Percentiles rank a stretch among this genome's conserved stretches.
Conservation (phyloP, 139 green algal species). For the Edaphochlamys debaryana region DNA sequence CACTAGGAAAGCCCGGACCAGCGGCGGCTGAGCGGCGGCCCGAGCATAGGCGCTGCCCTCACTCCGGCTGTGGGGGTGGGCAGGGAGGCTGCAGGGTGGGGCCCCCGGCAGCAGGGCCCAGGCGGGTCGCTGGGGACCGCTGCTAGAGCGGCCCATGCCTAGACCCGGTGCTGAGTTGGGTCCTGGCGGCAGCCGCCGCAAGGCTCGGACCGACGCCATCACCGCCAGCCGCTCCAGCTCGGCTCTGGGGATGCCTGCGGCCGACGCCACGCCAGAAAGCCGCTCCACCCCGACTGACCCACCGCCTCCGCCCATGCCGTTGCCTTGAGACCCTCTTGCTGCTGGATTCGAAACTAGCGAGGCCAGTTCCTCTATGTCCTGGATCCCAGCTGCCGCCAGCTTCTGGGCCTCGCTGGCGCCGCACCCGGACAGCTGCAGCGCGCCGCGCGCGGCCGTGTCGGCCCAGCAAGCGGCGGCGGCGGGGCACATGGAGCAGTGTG, state of each 20-base stretch:
- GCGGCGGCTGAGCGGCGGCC: no score
- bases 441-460: background rate
- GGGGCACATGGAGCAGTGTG: background rate
- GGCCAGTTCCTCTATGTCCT: slow-evolving; percentile 22
- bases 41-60: background rate
- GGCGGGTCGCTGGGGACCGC: no score
- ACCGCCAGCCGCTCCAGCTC: slow-evolving; percentile 4
- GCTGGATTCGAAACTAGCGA: background rate
- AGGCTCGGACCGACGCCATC: background rate
- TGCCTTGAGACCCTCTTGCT: no score
- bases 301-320: no score
- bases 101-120: slow-evolving; percentile 31
- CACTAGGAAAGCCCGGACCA: slow-evolving; percentile 19
- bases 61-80: no score
- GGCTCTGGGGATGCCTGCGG: background rate
- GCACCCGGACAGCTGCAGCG: slow-evolving; percentile 12
- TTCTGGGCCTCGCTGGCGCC: background rate
- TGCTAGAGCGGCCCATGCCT: no score
- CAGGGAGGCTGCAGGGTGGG: background rate
- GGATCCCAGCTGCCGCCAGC: slow-evolving; percentile 1
- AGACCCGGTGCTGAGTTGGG: no score
- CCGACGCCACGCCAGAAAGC: background rate
- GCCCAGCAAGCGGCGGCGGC: background rate
- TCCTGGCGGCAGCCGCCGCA: background rate
- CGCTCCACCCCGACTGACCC: no score